phyloP scores from a whole-genome alignment of 441 rosid genomes.

The Adansonia rubrostipa region DNA sequence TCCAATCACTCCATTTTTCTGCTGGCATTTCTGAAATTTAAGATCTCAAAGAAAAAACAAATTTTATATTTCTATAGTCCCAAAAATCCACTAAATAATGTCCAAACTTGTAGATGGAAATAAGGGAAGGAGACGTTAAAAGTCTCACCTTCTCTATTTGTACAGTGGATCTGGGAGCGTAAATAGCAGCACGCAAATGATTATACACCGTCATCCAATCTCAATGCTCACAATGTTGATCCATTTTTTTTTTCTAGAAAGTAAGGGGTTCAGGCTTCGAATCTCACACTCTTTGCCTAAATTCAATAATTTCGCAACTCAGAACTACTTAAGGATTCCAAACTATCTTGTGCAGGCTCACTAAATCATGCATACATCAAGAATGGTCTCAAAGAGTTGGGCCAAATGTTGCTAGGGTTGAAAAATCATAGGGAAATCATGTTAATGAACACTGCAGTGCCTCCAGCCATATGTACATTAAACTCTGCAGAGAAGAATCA shows the following conservation, averaged over 20 bases:
- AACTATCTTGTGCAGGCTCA: conserved; percentile 35
- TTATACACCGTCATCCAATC: conserved; percentile 27
- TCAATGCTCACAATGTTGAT: conserved; percentile 30
- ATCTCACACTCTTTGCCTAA: conserved; percentile 24
- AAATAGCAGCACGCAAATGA: conserved; percentile 11
- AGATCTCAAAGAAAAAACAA: conserved; percentile 36
- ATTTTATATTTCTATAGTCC: conserved; percentile 18
- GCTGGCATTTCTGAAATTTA: conserved; percentile 30
- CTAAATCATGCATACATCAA: conserved; percentile 24
- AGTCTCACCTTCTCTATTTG: conserved; percentile 35
- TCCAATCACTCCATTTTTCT: conserved; percentile 29
- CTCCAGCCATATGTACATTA: conserved; percentile 31
- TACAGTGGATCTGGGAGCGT: conserved; percentile 29
- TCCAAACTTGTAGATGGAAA: conserved; percentile 22
- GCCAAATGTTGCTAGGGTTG: conserved; percentile 32
- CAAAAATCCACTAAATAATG: conserved; percentile 21
- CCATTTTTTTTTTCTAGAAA: background rate
- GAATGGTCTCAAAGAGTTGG: conserved; percentile 29
- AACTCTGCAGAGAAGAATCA: conserved; percentile 21
- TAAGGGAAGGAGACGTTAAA: conserved; percentile 31
- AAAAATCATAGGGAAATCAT: conserved; percentile 32
- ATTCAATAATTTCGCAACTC: conserved; percentile 30
- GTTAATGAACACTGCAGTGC: conserved; percentile 24
- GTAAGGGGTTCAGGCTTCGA: conserved; percentile 14
- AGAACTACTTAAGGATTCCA: conserved; percentile 30